Evolutionary conservation across 2,329 filamentous ascomycete genomes (phyloP), one percentile per base, ranked within the genome.

Genomic region (Paradendryphiella salina): DNA sequence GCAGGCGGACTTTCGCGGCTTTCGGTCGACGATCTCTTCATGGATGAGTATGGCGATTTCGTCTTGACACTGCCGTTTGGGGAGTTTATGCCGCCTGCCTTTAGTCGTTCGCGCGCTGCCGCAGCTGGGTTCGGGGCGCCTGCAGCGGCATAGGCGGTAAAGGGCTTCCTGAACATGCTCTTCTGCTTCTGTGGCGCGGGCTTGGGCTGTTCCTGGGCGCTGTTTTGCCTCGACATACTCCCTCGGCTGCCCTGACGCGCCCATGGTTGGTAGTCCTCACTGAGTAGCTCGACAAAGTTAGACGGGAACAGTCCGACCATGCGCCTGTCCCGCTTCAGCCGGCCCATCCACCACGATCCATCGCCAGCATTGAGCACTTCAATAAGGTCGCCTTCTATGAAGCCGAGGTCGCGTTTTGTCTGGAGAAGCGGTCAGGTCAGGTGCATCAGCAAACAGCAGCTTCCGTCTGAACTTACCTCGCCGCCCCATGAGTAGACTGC

Each of bases 301-400:
- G 92, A 96, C 0, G 94, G 94, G 68, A 99, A 99, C 15, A 94
- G 80, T 46, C 94, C 94, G 65, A 96, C 87, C 66, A 93, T 91
- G 67, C 92, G 85, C 73, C 89, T 87, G 75, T 99, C 94, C 63
- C 94, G 85, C 69, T 87, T 89, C 69, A 99, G 77, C 57, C 93
- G 85, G 39, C 94, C 94, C 76, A 92, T 96, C 94, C 94, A 99
- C 94, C 94, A 99, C 38, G 90, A 92, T 44, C 94, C 94, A 76
- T 99, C 94, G 57, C 94, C 94, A 15, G 94, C 94, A 73, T 99
- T 99, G 45, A 99, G 81, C 69, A 93, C 96, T 82, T 99, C 94
- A 72, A 99, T 99, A 61, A 99, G 76, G 75, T 99, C 94, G 58
- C 94, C 94, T 75, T 99, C 94, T 63, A 99, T 88, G 75, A 99